These are phyloP conservation scores for Coemansia sp. DNA, from an alignment of 192 early-diverging fungal genomes.

Conservation along the genomic window DNA sequence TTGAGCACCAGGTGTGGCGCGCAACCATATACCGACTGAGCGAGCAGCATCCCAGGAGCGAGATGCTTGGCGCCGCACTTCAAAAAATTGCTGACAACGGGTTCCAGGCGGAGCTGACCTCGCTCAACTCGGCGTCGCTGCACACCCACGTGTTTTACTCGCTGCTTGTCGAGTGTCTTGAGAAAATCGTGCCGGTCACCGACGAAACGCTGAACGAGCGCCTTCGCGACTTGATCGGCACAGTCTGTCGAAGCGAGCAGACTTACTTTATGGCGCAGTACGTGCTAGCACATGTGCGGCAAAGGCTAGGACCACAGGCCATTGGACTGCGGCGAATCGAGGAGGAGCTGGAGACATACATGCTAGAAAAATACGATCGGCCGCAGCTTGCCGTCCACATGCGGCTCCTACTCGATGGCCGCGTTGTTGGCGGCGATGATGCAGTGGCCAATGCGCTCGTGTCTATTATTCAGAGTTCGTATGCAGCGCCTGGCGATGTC, in stretches of 20 bases:
- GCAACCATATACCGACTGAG: slow-evolving; percentile 65
- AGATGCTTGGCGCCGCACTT: slow-evolving; percentile 62
- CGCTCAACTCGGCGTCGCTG: slow-evolving; percentile 63
- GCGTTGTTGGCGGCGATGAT: slow-evolving; percentile 32
- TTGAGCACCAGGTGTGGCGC: slow-evolving; percentile 63
- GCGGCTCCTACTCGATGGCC: slow-evolving; percentile 30
- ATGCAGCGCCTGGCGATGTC: slow-evolving; percentile 45
- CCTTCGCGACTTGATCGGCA: slow-evolving; percentile 56
- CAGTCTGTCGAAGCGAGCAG: slow-evolving; percentile 39
- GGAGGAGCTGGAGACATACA: slow-evolving; percentile 39
- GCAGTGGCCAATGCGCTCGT: slow-evolving; percentile 29
- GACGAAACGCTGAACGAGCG: slow-evolving; percentile 58
- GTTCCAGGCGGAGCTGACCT: slow-evolving; percentile 64
- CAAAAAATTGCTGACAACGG: slow-evolving; percentile 66
- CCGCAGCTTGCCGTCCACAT: slow-evolving; percentile 44
- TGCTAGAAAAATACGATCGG: slow-evolving; percentile 38
- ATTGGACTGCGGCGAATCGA: slow-evolving; percentile 28
- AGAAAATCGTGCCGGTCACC: slow-evolving; percentile 57
- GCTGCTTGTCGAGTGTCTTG: slow-evolving; percentile 62
- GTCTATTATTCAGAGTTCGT: slow-evolving; percentile 37
- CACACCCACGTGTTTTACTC: slow-evolving; percentile 65
- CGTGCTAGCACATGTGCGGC: slow-evolving; percentile 19
- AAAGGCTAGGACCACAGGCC: slow-evolving; percentile 23
- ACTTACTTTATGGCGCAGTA: slow-evolving; percentile 47
- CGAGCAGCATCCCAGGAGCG: slow-evolving; percentile 60